A percentile compares a stretch with the other conserved stretches of the same genome.
phyloP scores from a whole-genome alignment of 345 rosid species.

The Chamaenerion angustifolium region DNA sequence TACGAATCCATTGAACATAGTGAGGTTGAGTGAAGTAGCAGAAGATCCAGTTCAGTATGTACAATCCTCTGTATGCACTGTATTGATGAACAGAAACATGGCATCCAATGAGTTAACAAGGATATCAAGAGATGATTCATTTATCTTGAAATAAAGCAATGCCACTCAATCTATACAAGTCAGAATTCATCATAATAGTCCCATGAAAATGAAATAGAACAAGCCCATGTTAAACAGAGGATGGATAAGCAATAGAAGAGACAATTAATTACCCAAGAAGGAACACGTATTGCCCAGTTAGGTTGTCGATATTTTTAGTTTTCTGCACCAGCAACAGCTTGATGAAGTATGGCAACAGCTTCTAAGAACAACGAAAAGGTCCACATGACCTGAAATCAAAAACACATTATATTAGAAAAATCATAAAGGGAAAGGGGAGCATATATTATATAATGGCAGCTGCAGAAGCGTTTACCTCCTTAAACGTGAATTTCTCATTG shows the following conservation, averaged over 20 bases:
- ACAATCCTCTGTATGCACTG: slow-evolving; percentile 51
- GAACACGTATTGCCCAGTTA: slow-evolving; percentile 67
- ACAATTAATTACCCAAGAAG: slow-evolving; percentile 46
- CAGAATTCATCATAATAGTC: no score
- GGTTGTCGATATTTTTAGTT: no score
- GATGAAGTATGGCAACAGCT: slow-evolving; percentile 78
- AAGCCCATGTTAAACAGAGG: not conserved
- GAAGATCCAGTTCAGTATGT: slow-evolving; percentile 53
- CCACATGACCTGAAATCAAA: slow-evolving; percentile 46
- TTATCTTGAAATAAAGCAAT: no score
- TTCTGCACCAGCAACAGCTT: slow-evolving; percentile 66
- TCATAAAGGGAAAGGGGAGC: not conserved
- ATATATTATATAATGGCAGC: no score
- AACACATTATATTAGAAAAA: not conserved
- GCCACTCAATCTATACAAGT: no score
- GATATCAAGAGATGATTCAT: no score
- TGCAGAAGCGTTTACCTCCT: slow-evolving; percentile 30
- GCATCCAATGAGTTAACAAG: no score
- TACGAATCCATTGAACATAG: slow-evolving; percentile 52
- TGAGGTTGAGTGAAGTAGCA: slow-evolving; percentile 50
- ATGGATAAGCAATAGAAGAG: not conserved
- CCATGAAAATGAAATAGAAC: no score
- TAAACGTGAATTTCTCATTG: slow-evolving; percentile 54
- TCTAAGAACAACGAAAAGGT: slow-evolving; percentile 62
- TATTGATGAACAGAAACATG: slow-evolving; percentile 1